Conservation (phyloP, 2,329 filamentous ascomycete genomes). For the Calonectria pseudoturangicola region DNA sequence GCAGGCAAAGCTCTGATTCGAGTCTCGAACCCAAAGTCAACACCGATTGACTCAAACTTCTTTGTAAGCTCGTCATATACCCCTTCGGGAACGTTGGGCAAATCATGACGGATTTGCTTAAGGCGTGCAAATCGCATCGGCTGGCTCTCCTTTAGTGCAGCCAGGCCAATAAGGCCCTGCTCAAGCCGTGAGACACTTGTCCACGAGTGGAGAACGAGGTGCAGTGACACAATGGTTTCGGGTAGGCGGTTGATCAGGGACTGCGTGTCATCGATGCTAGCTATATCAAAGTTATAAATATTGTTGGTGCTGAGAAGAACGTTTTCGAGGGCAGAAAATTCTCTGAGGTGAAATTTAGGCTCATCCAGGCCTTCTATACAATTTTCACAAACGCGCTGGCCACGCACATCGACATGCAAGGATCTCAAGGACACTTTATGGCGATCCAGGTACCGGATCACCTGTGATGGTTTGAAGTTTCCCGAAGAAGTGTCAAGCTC, state of each 20-base stretch:
- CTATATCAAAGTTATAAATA: slow-evolving; percentile 30
- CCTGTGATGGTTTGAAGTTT: slow-evolving; percentile 34
- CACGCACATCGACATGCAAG: slow-evolving; percentile 41
- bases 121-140: slow-evolving; percentile 23
- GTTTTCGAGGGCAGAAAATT: slow-evolving; percentile 35
- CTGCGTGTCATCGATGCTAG: slow-evolving; percentile 15
- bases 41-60: slow-evolving; percentile 10
- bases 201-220: slow-evolving; percentile 13
- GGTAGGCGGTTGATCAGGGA: slow-evolving; percentile 33
- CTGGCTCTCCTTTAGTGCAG: background rate
- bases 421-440: slow-evolving; percentile 32
- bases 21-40: slow-evolving; percentile 19
- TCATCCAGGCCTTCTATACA: slow-evolving; percentile 13
- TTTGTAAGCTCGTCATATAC: background rate
- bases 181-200: slow-evolving; percentile 20
- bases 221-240: slow-evolving; percentile 34
- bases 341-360: slow-evolving; percentile 29
- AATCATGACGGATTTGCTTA: slow-evolving; percentile 31
- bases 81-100: background rate
- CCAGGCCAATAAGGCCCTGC: slow-evolving; percentile 30
- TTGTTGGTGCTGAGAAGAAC: slow-evolving; percentile 36
- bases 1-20: slow-evolving; percentile 6
- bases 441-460: slow-evolving; percentile 27
- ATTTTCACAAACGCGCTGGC: background rate
- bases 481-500: slow-evolving; percentile 7